Base-by-base conservation (phyloP, 1,284 basidiomycete genomes). In the Ustilago cynodontis region DNA sequence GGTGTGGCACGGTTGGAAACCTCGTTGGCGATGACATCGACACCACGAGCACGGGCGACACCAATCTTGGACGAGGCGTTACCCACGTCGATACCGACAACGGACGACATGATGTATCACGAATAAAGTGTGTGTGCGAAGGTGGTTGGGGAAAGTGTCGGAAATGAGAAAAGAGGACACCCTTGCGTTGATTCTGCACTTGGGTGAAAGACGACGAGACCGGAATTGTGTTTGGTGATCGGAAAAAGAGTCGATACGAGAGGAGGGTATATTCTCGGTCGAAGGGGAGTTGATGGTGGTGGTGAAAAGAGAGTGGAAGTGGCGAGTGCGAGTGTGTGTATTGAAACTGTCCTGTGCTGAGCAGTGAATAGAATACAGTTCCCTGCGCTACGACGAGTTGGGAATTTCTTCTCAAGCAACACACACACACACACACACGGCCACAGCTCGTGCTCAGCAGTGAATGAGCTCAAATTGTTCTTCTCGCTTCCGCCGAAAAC, bases 1-100 rank as follows among this genome's bases (percentile, higher is more conserved):
- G 83, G 83, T 16, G 84, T 85, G 51, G 76, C 77, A 51, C 84
- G 82, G 78, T 85, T 85, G 68, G 82, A 83, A 56, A 84, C 84
- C 68, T 84, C 82, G 70, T 85, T 85, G 45, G 82, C 67, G 49
- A 85, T 80, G 66, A 84, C 77, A 70, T 85, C 84, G 65, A 84
- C 79, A 67, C 83, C 83, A 59, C 84, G 78, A 59, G 82, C 78
- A 61, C 84, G 80, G 43, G 84, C 83, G 35, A 83, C 80, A 55
- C 84, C 84, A 59, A 85, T 85, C 77, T 82, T 82, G 75, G 69
- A 71, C 66, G 67, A 77, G 77, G 76, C 72, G 56, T 83, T 84
- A 51, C 84, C 84, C 55, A 85, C 75, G 72, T 85, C 84, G 60
- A 85, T 77, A 74, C 84, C 84, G 59, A 85, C 77, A 28, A 83